Base-by-base conservation (phyloP, 305 asterid genomes). In the Withania somnifera region DNA sequence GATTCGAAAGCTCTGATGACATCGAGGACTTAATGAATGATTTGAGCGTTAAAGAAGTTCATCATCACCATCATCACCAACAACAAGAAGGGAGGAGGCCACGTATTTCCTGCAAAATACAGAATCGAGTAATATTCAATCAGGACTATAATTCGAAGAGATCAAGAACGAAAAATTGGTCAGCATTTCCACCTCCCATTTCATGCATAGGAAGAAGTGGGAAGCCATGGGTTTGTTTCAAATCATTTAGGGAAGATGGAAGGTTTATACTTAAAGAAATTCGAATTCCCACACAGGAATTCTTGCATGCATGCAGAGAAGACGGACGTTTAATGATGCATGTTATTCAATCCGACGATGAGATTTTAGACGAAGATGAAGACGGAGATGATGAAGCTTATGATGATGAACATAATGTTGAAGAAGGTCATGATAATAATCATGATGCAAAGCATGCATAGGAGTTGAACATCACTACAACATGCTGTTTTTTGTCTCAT, bases 1-100 rank as follows among this genome's bases (percentile, higher is more conserved):
- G 98, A n/a, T 91, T 89, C 40, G 98, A 96, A 80, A 94, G 97
- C 92, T 93, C 87, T 7, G 98, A 89, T 24, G 98, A 94, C 2
- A 87, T 92, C 1, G 98, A 95, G 82, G 96, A 93, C 52, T 80
- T 81, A 76, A 85, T 80, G 51, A 83, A 88, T 17, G 89, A 86
- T 6, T 24, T 71, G 28, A 60, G 77, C 67, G 78, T 73, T 10
- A 87, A 81, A 69, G 78, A 79, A 84, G 82, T 32, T 77, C 78
- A 75, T 42, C 83, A 56, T 32, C 13, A 66, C 8, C 75, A 66
- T 3, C 47, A 50, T 3, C 54, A 51, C 0, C 38, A 34, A 2
- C 40, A 36, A 3, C 40, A 83, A 45, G 5, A 36, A 2, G 79
- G 77, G 34, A 51, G 61, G 61, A 75, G 45, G 14, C 24, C 15